These are phyloP conservation scores for Pestalotiopsis sp. DNA, from an alignment of 2,329 filamentous ascomycete genomes.

Conservation along the genomic window DNA sequence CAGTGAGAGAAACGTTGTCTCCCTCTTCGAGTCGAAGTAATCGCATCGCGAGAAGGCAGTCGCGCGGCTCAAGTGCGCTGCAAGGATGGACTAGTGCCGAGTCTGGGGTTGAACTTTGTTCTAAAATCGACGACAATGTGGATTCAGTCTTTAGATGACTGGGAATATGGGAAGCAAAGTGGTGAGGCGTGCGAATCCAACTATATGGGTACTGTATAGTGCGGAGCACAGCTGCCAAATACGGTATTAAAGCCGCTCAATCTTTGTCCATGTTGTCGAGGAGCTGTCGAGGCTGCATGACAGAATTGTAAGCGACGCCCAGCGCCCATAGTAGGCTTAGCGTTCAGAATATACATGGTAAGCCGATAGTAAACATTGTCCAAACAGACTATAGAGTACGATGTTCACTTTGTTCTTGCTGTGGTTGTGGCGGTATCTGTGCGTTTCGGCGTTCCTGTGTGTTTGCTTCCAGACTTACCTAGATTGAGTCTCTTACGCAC, in stretches of 20 bases:
- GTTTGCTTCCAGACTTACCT: no score
- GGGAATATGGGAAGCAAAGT: background rate
- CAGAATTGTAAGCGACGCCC: no score
- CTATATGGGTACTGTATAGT: background rate
- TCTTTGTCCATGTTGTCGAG: background rate
- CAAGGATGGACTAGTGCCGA: background rate
- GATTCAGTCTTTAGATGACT: background rate
- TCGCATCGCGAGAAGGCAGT: background rate
- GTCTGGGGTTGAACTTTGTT: background rate
- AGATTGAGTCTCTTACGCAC: no score
- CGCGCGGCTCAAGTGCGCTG: background rate
- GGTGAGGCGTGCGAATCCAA: background rate
- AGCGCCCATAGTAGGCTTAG: no score
- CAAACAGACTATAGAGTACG: no score
- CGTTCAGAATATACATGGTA: no score
- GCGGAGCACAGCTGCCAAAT: background rate
- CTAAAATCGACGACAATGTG: background rate
- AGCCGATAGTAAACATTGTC: no score
- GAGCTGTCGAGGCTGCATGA: background rate
- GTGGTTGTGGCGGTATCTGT: no score
- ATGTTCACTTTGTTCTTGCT: no score
- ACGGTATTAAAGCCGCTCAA: background rate
- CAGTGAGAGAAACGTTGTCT: background rate
- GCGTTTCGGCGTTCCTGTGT: no score
- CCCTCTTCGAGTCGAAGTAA: background rate